phyloP scores from a whole-genome alignment of 768 basidiomycete species.

The Serendipita sp. region DNA sequence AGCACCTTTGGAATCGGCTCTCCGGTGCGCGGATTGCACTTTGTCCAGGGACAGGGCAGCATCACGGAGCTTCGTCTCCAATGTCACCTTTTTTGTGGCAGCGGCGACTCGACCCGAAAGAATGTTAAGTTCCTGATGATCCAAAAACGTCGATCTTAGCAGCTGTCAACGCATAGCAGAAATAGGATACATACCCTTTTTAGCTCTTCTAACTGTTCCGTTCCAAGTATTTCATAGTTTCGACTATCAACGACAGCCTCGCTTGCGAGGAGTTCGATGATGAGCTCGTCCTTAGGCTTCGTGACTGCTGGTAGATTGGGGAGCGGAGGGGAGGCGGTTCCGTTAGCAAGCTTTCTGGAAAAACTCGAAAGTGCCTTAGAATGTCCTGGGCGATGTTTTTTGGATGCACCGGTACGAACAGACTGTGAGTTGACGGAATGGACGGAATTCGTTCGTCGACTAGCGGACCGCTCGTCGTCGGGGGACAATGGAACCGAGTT shows the following conservation, averaged over 20 bases:
- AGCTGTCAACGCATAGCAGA: conserved; percentile 4
- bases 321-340: not conserved
- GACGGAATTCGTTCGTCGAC: not conserved
- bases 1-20: conserved; percentile 40
- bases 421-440: not conserved
- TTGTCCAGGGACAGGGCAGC: conserved; percentile 60
- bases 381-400: not conserved
- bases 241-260: conserved; percentile 90
- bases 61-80: conserved; percentile 79
- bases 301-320: not conserved
- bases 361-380: not conserved
- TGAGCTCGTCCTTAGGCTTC: conserved; percentile 43
- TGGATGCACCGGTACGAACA: not conserved
- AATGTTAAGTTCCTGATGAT: conserved; percentile 50
- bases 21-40: conserved; percentile 41
- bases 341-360: not conserved
- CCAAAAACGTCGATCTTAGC: not conserved
- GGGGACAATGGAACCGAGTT: not conserved
- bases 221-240: conserved; percentile 55
- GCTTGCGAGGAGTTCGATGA: conserved; percentile 78
- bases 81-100: conserved; percentile 52
- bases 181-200: conserved; percentile 36
- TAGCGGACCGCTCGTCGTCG: not conserved
- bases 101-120: conserved; percentile 49
- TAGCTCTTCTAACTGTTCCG: conserved; percentile 53